Conservation (phyloP, 129 eudicot species). For the Dittrichia graveolens region DNA sequence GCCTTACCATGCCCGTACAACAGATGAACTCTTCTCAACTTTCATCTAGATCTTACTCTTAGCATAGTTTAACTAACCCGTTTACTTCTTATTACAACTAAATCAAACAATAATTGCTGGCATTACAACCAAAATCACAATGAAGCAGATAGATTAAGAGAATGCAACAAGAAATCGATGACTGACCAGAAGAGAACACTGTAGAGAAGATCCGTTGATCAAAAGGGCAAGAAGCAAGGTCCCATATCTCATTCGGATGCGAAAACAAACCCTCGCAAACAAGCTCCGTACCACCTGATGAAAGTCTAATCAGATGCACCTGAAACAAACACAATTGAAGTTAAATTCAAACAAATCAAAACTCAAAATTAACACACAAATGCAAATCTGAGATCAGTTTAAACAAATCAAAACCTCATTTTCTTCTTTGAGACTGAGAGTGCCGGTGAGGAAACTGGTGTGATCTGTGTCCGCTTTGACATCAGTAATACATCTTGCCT, state of each 20-base stretch:
- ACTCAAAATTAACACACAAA: not conserved
- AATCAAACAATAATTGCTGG: not conserved
- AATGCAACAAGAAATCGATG: constrained; percentile 10
- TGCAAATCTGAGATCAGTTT: constrained; percentile 13
- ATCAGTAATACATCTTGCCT: constrained; percentile 97
- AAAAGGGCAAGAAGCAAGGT: constrained; percentile 91
- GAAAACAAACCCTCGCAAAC: constrained; percentile 95
- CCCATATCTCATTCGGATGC: constrained; percentile 98
- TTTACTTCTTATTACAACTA: constrained; percentile 2
- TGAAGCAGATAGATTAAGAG: constrained; percentile 6
- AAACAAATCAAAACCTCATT: constrained; percentile 61
- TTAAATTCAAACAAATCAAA: not conserved
- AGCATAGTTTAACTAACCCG: constrained; percentile 11
- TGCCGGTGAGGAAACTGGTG: constrained; percentile 92
- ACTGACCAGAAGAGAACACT: constrained; percentile 74
- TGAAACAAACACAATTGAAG: constrained; percentile 19
- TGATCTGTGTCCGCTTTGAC: constrained; percentile 99
- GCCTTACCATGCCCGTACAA: not conserved
- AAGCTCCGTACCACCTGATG: constrained; percentile 75
- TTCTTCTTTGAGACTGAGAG: constrained; percentile 98
- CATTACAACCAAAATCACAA: not conserved
- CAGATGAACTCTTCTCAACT: constrained; percentile 17
- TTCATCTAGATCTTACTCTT: constrained; percentile 22
- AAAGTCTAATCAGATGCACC: constrained; percentile 92
- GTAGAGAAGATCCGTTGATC: constrained; percentile 96